These are phyloP conservation scores for Curvularia verruculosa DNA, from an alignment of 2,329 filamentous ascomycete genomes.

Conservation along the genomic window DNA sequence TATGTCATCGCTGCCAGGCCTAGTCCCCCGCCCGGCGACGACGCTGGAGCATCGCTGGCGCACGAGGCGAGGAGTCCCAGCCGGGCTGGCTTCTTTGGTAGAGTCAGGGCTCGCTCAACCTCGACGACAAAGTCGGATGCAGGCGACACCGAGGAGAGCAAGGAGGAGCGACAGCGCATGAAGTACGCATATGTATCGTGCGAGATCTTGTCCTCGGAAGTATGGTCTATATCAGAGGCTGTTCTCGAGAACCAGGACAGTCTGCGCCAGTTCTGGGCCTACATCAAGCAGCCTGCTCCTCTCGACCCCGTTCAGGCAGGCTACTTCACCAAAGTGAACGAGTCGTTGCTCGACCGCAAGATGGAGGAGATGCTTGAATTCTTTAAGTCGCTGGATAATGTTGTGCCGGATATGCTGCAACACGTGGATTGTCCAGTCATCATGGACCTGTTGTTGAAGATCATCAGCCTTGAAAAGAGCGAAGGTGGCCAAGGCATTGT, in stretches of 20 bases:
- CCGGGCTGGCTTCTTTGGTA: constrained; percentile 55
- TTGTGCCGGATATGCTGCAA: constrained; percentile 82
- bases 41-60: constrained; percentile 53
- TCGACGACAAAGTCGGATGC: constrained; percentile 52
- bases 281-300: constrained; percentile 80
- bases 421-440: constrained; percentile 98
- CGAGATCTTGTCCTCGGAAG: constrained; percentile 92
- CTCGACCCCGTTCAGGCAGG: constrained; percentile 92
- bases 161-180: constrained; percentile 86
- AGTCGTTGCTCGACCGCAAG: constrained; percentile 96
- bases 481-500: constrained; percentile 92
- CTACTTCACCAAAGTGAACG: constrained; percentile 99
- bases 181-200: constrained; percentile 93
- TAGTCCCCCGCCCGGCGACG: constrained; percentile 45
- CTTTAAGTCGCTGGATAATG: constrained; percentile 80
- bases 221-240: constrained; percentile 94
- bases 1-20: constrained; percentile 85
- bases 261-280: constrained; percentile 87
- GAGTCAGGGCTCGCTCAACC: constrained; percentile 53
- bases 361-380: constrained; percentile 95
- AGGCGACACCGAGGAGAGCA: constrained; percentile 64
- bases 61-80: constrained; percentile 44
- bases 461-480: constrained; percentile 92
- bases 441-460: constrained; percentile 96
- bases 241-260: constrained; percentile 82